These are phyloP conservation scores for Kondoa malvinella DNA, from an alignment of 768 basidiomycete genomes.

Conservation along the genomic window DNA sequence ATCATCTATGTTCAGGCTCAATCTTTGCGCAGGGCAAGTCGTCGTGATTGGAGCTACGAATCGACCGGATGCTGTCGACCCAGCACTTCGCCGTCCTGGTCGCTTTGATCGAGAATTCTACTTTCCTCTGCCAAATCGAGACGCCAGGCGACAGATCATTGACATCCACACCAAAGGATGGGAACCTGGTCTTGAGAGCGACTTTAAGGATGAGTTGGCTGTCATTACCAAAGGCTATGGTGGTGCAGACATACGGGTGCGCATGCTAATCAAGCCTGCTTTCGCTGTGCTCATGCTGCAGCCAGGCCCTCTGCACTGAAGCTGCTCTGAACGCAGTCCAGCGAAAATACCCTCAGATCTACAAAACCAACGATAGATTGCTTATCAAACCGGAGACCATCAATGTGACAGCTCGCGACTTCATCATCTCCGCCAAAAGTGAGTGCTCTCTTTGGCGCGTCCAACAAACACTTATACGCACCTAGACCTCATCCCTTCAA, in stretches of 20 bases:
- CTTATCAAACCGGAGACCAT: conserved; percentile 73
- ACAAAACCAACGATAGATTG: conserved; percentile 72
- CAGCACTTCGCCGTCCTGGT: conserved; percentile 80
- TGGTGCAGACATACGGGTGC: conserved; percentile 82
- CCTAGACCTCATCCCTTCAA: conserved; percentile 80
- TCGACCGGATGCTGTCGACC: conserved; percentile 91
- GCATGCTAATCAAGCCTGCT: conserved; percentile 28
- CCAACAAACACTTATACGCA: not conserved
- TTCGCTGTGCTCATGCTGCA: not conserved
- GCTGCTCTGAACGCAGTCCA: conserved; percentile 93
- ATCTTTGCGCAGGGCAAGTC: conserved; percentile 46
- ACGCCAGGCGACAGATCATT: conserved; percentile 74
- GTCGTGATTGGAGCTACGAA: conserved; percentile 97
- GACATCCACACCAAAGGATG: conserved; percentile 76
- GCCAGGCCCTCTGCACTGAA: conserved; percentile 81
- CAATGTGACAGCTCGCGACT: conserved; percentile 66
- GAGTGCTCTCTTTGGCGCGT: conserved; percentile 27
- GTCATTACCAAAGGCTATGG: conserved; percentile 92
- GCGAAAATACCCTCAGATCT: conserved; percentile 88
- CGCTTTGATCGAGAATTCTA: conserved; percentile 97
- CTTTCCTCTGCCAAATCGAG: conserved; percentile 70
- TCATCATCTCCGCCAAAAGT: conserved; percentile 97
- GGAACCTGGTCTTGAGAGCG: conserved; percentile 56
- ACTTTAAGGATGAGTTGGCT: conserved; percentile 50
- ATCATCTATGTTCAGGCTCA: not conserved